Evolutionary conservation across 2,329 filamentous ascomycete species (phyloP), one percentile per base, ranked within the genome.

Genomic region (Apiospora hydei): DNA sequence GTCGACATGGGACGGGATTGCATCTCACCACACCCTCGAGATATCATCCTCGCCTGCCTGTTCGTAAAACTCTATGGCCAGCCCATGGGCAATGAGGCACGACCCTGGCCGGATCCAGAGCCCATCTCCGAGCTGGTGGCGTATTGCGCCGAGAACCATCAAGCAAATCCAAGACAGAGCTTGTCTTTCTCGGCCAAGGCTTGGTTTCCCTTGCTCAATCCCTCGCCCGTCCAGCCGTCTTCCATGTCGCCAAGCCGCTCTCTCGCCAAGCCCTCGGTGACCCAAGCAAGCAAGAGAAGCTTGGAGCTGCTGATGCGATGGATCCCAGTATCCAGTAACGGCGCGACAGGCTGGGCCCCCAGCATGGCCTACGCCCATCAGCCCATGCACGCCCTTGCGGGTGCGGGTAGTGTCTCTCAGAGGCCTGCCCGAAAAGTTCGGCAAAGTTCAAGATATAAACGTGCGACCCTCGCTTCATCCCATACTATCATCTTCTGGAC

Each of bases 1-100:
- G 57, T 64, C 57, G 57, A n/a, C 34, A 64, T 41, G 57, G n/a
- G 24, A 38, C 8, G 21, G 30, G 38, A 64, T 41, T 64, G 57
- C 30, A 41, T 64, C n/a, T 38, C 11, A 64, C 57, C 10, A 64
- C 57, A 41, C 57, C 57, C 57, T 64, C 57, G 57, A 64, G 21
- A 64, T 64, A 64, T 64, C 57, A 41, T 13, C 21, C 3, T 64
- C 18, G 53, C 38, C 53, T 21, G 16, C 34, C 34, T 16, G 16
- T 61, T 61, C 53, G 53, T 61, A 61, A 61, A 61, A 57, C 53
- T 61, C 53, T 61, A 61, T 61, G 53, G n/a, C n/a, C n/a, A 53
- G n/a, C n/a, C 49, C 49, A 26, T 26, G 24, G 49, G 21, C 57
- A 41, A 64, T 24, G n/a, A 38, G 57, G 34, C 18, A 64, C 13